Evolutionary conservation across 352 stramenopile genomes (phyloP), one percentile per base, ranked within the genome.

Genomic region (Achlya hypogyna): DNA sequence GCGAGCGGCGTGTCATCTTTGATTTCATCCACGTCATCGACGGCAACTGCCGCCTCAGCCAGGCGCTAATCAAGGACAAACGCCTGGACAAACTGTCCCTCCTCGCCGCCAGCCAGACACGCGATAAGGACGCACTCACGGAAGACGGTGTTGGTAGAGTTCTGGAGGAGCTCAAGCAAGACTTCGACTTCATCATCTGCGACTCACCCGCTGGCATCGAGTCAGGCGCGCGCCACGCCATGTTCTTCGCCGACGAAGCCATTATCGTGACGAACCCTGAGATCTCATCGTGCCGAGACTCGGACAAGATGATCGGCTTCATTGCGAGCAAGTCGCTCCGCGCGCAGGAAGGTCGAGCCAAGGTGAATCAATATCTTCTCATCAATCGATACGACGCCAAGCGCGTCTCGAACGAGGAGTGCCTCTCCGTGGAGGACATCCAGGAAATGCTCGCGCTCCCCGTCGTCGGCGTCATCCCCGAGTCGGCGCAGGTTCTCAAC

Each of bases 301-400:
- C 88, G 69, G 91, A 98, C 78, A 98, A 98, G 74, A 98, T 98
- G 91, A 96, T 98, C 70, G 91, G 91, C 34, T 98, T 97, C 70
- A 96, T 98, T 63, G 80, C 86, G 54, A 93, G 82, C 75, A 93
- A 90, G 62, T 96, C 86, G 40, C 72, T 94, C 52, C 76, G 88
- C 6, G 88, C 91, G 9, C 83, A 96, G 56, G 79, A 95, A 63
- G 75, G 77, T 31, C 78, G 85, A 42, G 72, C 79, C 34, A 77
- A 84, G 0, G 89, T 98, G 9, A 76, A 78, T 20, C 86, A 96
- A 75, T 81, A 77, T 1, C 71, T 98, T 63, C 78, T 97, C 34
- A 91, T 98, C 65, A 98, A 95, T 65, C 80, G 91, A 42, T 98
- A 97, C 74, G 88, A 96, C 78, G 80, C 88, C 40, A 87, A 88